A percentile compares a stretch with the other conserved stretches of the same genome.
phyloP scores from a whole-genome alignment of 2,329 filamentous ascomycete genomes.

The Colletotrichum sp. region DNA sequence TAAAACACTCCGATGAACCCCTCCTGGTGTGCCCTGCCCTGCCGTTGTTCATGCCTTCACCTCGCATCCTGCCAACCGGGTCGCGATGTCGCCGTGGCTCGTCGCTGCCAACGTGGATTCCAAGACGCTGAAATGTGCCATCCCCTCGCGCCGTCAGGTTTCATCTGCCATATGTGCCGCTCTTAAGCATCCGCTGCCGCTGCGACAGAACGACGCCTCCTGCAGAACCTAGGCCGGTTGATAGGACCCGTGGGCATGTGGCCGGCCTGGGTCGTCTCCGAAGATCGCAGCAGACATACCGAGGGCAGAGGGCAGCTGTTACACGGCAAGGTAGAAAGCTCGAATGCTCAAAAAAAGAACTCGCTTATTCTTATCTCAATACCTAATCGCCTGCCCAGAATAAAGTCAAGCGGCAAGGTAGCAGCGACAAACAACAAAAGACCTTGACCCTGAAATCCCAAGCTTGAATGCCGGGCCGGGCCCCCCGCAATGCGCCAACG shows the following conservation, averaged over 20 bases:
- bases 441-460: conserved; percentile 3
- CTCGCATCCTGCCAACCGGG: neutral
- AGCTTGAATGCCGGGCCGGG: neutral
- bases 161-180: neutral
- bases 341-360: neutral
- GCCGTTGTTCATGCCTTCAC: neutral
- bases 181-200: neutral
- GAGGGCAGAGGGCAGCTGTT: neutral
- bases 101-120: neutral
- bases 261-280: neutral
- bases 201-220: neutral
- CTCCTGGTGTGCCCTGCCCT: neutral
- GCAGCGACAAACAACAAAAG: neutral
- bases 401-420: neutral
- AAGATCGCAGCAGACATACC: neutral
- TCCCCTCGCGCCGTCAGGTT: neutral
- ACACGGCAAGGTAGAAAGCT: neutral
- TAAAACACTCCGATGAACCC: neutral
- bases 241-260: neutral
- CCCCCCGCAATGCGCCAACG: conserved; percentile 3
- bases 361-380: neutral
- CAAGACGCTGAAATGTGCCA: neutral
- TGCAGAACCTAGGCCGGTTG: neutral
- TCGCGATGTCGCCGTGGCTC: neutral
- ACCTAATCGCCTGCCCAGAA: neutral